phyloP scores from a whole-genome alignment of 2,329 filamentous ascomycete species.

The Hortaea sp. region DNA sequence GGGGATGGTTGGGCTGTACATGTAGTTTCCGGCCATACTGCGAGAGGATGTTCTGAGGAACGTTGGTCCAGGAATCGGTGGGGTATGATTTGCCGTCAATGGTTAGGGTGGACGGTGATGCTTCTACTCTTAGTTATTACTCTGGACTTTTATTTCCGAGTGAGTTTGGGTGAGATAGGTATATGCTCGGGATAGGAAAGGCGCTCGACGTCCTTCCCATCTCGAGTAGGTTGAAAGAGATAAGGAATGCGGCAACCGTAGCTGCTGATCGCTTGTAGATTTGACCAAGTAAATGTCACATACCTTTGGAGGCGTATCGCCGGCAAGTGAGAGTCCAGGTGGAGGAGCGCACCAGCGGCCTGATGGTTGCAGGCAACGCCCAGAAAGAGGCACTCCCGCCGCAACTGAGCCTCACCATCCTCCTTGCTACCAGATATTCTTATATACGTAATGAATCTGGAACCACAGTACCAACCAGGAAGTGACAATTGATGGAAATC shows the following conservation, averaged over 20 bases:
- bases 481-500: too few species aligned
- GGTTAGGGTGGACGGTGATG: conserved; percentile 18
- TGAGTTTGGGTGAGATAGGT: too few species aligned
- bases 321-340: neutral
- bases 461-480: too few species aligned
- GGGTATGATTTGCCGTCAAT: conserved; percentile 56
- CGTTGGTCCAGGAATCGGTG: conserved; percentile 78
- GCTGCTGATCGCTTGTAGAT: too few species aligned
- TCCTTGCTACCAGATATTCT: neutral
- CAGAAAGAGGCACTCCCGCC: conserved; percentile 3
- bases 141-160: too few species aligned
- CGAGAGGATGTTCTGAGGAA: conserved; percentile 62
- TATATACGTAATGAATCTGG: too few species aligned
- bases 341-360: conserved; percentile 2
- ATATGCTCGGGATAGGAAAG: too few species aligned
- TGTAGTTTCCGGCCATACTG: conserved; percentile 73
- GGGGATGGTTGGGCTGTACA: conserved; percentile 78
- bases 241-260: too few species aligned
- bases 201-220: too few species aligned
- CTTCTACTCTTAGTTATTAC: neutral
- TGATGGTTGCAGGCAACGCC: conserved; percentile 4
- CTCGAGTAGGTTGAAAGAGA: too few species aligned
- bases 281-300: neutral
- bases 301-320: conserved; percentile 6
- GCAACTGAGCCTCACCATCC: conserved; percentile 3